phyloP scores from a whole-genome alignment of 1,284 basidiomycete species.

The Fomitopsis schrenkii region DNA sequence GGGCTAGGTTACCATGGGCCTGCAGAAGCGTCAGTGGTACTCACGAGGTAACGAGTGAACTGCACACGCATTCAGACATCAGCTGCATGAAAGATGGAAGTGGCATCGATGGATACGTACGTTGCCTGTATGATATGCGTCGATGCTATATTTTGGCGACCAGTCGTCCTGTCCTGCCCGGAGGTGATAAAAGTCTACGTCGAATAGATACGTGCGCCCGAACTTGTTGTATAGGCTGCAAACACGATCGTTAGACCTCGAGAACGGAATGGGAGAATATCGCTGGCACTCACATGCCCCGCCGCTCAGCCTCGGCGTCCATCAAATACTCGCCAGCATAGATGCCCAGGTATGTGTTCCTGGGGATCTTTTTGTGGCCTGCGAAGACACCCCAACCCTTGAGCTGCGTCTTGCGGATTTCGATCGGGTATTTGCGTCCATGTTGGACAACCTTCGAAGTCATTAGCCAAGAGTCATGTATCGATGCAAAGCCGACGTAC shows the following conservation, averaged over 20 bases:
- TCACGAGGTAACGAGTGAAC: slow-evolving; percentile 68
- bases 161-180: slow-evolving; percentile 28
- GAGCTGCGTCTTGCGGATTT: slow-evolving; percentile 61
- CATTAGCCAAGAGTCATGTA: neutral
- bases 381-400: slow-evolving; percentile 86
- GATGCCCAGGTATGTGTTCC: slow-evolving; percentile 74
- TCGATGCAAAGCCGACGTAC: slow-evolving; percentile 38
- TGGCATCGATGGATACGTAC: slow-evolving; percentile 45
- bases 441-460: slow-evolving; percentile 70
- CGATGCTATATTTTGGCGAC: slow-evolving; percentile 53
- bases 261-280: slow-evolving; percentile 1
- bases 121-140: slow-evolving; percentile 86
- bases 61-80: slow-evolving; percentile 23
- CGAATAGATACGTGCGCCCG: slow-evolving; percentile 83
- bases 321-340: slow-evolving; percentile 84
- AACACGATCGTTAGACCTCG: neutral
- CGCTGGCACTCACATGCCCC: slow-evolving; percentile 54
- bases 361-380: slow-evolving; percentile 56
- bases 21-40: slow-evolving; percentile 12
- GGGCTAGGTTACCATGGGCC: too few species aligned
- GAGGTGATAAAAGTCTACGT: slow-evolving; percentile 75
- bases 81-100: slow-evolving; percentile 9
- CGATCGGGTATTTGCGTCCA: slow-evolving; percentile 62
- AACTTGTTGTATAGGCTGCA: slow-evolving; percentile 64
- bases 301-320: slow-evolving; percentile 59